Evolutionary conservation across 2,329 filamentous ascomycete species (phyloP).

Genomic region (Colletotrichum tabaci): DNA sequence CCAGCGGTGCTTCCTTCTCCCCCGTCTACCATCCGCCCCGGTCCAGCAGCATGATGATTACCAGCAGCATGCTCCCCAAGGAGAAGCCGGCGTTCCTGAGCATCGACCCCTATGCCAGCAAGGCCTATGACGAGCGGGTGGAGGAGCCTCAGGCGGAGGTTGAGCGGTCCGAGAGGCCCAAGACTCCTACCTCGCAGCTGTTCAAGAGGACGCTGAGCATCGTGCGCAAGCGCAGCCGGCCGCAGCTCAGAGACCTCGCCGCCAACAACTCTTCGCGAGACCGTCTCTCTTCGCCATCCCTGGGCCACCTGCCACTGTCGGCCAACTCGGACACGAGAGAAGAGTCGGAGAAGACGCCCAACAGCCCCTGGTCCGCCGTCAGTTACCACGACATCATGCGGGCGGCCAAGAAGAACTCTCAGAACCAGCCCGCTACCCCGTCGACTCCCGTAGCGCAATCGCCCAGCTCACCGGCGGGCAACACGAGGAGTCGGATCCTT

Average conservation of each 20-base stretch:
- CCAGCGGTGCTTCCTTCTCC: constrained; percentile 53
- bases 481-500: constrained; percentile 51
- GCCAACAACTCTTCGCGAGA: constrained; percentile 54
- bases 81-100: constrained; percentile 64
- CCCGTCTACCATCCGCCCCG: constrained; percentile 55
- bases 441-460: constrained; percentile 49
- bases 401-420: constrained; percentile 59
- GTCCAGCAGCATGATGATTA: constrained; percentile 59
- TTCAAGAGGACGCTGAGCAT: constrained; percentile 70
- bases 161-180: constrained; percentile 56
- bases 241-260: constrained; percentile 57
- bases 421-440: constrained; percentile 41
- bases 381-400: constrained; percentile 65
- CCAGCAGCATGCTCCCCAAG: constrained; percentile 51
- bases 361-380: constrained; percentile 50
- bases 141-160: constrained; percentile 48
- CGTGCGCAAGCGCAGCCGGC: constrained; percentile 69
- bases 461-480: constrained; percentile 46
- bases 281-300: constrained; percentile 47
- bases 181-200: constrained; percentile 60
- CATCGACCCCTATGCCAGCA: constrained; percentile 67
- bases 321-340: constrained; percentile 53
- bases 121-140: constrained; percentile 50
- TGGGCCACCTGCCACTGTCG: constrained; percentile 49
- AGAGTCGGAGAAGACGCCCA: constrained; percentile 47